Conservation (phyloP, 345 rosid genomes). For the Pseudoturritis turrita region DNA sequence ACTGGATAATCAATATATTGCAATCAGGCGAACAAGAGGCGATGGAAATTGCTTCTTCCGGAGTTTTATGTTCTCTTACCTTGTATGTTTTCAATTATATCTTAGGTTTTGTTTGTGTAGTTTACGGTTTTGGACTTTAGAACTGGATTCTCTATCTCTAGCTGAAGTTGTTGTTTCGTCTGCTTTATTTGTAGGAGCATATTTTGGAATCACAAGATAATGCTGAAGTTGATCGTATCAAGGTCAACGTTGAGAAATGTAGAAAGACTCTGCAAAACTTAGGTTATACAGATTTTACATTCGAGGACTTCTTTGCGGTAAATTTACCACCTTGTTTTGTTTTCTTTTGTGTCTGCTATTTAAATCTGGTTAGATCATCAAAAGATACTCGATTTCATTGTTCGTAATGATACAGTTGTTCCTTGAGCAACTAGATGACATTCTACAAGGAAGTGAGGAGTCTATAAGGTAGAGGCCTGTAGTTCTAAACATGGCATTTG, state of each 20-base stretch:
- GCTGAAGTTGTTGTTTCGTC: constrained; percentile 3
- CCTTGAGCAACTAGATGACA: constrained; percentile 83
- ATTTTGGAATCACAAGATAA: constrained; percentile 74
- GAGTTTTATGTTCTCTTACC: constrained; percentile 94
- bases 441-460: constrained; percentile 74
- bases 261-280: constrained; percentile 84
- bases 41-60: constrained; percentile 99
- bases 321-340: neutral
- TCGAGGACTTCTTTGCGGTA: constrained; percentile 98
- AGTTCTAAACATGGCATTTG: neutral
- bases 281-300: constrained; percentile 90
- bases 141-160: neutral
- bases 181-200: constrained; percentile 59
- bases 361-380: neutral
- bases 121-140: neutral
- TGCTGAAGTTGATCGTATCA: constrained; percentile 81
- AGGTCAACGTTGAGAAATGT: constrained; percentile 80
- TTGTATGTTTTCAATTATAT: constrained; percentile 43
- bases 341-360: neutral
- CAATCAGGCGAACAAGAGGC: constrained; percentile 88
- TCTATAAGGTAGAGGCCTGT: constrained; percentile 55
- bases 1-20: constrained; percentile 61
- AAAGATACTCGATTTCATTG: neutral
- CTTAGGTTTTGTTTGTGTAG: neutral
- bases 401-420: constrained; percentile 59